phyloP scores from a whole-genome alignment of 1,284 basidiomycete genomes.

The Sporisorium scitamineum region DNA sequence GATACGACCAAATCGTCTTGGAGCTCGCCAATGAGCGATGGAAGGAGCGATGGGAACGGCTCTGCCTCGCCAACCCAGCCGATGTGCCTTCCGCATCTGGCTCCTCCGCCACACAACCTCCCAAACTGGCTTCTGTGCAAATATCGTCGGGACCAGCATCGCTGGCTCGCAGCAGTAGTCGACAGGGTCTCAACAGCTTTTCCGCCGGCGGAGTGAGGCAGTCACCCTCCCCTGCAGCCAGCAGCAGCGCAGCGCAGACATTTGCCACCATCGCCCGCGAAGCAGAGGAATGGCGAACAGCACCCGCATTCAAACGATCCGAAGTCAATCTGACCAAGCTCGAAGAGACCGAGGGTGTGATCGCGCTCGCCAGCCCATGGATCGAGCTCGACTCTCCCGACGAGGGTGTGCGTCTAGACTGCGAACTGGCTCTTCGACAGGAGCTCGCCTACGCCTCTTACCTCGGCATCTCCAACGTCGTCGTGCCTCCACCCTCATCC shows the following conservation, averaged over 20 bases:
- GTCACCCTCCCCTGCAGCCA: conserved; percentile 27
- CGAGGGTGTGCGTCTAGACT: conserved; percentile 94
- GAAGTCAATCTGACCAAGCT: conserved; percentile 90
- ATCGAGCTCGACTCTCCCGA: conserved; percentile 91
- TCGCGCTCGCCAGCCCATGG: conserved; percentile 89
- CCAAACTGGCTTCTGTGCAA: conserved; percentile 20
- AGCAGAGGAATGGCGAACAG: conserved; percentile 88
- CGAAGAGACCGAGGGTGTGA: conserved; percentile 84
- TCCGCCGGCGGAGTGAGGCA: conserved; percentile 12
- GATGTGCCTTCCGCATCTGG: conserved; percentile 21
- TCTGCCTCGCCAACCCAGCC: conserved; percentile 77
- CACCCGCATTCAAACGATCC: conserved; percentile 81
- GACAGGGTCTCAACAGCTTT: conserved; percentile 42
- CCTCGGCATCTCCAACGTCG: conserved; percentile 83
- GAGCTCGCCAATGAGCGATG: conserved; percentile 88
- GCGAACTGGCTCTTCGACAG: conserved; percentile 92
- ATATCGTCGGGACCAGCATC: conserved; percentile 22
- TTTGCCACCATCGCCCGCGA: conserved; percentile 70
- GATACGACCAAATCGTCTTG: conserved; percentile 77
- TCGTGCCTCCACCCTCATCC: conserved; percentile 91
- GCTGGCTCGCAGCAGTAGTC: conserved; percentile 57
- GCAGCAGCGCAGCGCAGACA: conserved; percentile 4
- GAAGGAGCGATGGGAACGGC: conserved; percentile 86
- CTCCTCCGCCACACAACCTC: conserved; percentile 11
- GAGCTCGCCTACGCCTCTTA: conserved; percentile 94